Evolutionary conservation across 352 stramenopile genomes (phyloP), one percentile per base, ranked within the genome.

Genomic region (Phytopythium delawarense): DNA sequence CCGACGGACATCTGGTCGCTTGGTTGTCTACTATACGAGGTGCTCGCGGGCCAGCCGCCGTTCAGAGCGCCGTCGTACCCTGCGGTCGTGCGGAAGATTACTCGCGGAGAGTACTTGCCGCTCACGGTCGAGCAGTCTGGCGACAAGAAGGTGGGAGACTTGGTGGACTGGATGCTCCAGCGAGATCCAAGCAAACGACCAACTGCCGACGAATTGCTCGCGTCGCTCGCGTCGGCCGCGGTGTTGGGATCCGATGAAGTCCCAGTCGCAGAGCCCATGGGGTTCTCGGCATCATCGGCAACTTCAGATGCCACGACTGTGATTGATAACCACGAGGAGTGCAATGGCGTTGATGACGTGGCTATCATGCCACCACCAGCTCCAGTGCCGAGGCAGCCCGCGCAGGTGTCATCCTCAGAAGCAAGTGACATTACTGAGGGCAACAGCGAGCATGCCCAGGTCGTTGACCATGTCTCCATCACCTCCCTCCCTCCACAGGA

Each of bases 21-120:
- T 25, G 85, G 94, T 0, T 98, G 85, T 49, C 69, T 94, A 2
- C 39, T 94, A 23, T 92, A 90, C 57, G 84, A 94, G 58, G 62
- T 92, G 16, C 56, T 94, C 12, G 69, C 70, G 1, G 65, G 69
- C 13, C 57, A 63, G 16, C 69, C 72, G 7, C 71, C 82, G 4
- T 99, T 99, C 51, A 30, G 44, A 25, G 79, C 70, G 5, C 57
- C 63, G 39, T 78, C 65, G 7, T 87, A 84, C 54, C 72, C 77
- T 12, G 77, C 68, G 30, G 75, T 87, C 8, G 77, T 87, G 2
- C 71, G 70, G 13, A 71, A 72, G 39, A 77, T 87, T 35, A 84
- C 68, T 4, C 73, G 73, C 45, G 73, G 68, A 20, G 35, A 63
- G 30, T 84, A 71, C 35, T 63, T 73, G 7, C 70, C 60, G 21